Evolutionary conservation across 2,329 filamentous ascomycete species (phyloP).

Genomic region (Dactylellina cionopaga): DNA sequence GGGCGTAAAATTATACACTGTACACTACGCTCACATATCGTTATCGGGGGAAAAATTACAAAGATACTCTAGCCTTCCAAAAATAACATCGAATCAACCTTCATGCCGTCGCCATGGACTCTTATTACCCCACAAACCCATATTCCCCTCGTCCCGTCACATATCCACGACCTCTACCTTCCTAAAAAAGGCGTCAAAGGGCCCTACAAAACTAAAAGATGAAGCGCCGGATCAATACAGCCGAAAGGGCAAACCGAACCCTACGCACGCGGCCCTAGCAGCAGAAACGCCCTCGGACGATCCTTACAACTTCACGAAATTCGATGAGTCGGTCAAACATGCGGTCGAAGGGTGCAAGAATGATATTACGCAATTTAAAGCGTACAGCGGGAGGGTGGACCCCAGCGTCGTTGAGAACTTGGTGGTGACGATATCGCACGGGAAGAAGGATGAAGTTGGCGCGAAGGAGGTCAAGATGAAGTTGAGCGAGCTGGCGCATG

Average conservation of each 20-base stretch:
- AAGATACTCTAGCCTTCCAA: slow-evolving; percentile 20
- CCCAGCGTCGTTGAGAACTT: slow-evolving; percentile 41
- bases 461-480: slow-evolving; percentile 42
- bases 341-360: slow-evolving; percentile 27
- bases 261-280: slow-evolving; percentile 12
- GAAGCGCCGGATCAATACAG: slow-evolving; percentile 30
- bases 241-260: slow-evolving; percentile 28
- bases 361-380: slow-evolving; percentile 36
- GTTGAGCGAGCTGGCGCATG: slow-evolving; percentile 38
- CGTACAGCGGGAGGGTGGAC: slow-evolving; percentile 45
- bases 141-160: background rate
- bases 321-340: slow-evolving; percentile 49
- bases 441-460: slow-evolving; percentile 37
- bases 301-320: slow-evolving; percentile 46
- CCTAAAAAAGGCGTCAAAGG: slow-evolving; percentile 26
- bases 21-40: too few species aligned
- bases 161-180: slow-evolving; percentile 18
- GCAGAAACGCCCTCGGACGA: slow-evolving; percentile 21
- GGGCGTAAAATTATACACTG: too few species aligned
- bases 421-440: slow-evolving; percentile 34
- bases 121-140: background rate
- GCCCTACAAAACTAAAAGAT: slow-evolving; percentile 22
- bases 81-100: background rate
- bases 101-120: background rate
- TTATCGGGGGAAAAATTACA: too few species aligned